phyloP scores from a whole-genome alignment of 2,329 filamentous ascomycete genomes.

The Sclerotinia borealis region DNA sequence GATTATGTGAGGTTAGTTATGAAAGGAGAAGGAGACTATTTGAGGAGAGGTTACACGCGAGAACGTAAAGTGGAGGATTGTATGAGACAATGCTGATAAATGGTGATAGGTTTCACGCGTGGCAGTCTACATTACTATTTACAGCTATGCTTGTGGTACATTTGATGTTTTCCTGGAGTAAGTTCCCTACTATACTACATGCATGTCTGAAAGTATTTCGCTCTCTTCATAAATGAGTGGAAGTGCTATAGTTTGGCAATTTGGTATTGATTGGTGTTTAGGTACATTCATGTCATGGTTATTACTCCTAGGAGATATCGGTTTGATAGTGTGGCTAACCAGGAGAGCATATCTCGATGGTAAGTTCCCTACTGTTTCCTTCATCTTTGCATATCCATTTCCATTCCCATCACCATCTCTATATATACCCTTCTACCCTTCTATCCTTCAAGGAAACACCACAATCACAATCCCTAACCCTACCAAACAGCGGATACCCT shows the following conservation, averaged over 20 bases:
- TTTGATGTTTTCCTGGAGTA: constrained; percentile 79
- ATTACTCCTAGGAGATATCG: constrained; percentile 69
- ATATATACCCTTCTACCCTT: neutral
- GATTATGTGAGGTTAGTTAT: constrained; percentile 73
- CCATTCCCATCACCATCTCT: neutral
- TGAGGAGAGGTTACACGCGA: neutral
- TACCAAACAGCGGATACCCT: constrained; percentile 49
- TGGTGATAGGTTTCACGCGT: constrained; percentile 75
- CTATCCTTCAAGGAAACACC: neutral
- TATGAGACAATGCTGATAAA: neutral
- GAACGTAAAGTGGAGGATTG: neutral
- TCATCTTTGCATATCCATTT: neutral
- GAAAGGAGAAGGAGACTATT: neutral
- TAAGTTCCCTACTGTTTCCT: constrained; percentile 32
- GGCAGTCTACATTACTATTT: constrained; percentile 85
- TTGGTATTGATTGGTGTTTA: neutral
- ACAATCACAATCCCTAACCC: constrained; percentile 18
- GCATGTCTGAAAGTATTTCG: too few relatives aligned
- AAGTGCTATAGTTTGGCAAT: too few relatives aligned
- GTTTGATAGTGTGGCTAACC: constrained; percentile 69
- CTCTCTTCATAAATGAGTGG: neutral
- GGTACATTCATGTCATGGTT: constrained; percentile 69
- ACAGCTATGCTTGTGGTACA: constrained; percentile 70
- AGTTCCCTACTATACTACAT: neutral
- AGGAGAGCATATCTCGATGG: constrained; percentile 77